phyloP scores from a whole-genome alignment of 139 green algal species.

The Diplosphaera chodatii region DNA sequence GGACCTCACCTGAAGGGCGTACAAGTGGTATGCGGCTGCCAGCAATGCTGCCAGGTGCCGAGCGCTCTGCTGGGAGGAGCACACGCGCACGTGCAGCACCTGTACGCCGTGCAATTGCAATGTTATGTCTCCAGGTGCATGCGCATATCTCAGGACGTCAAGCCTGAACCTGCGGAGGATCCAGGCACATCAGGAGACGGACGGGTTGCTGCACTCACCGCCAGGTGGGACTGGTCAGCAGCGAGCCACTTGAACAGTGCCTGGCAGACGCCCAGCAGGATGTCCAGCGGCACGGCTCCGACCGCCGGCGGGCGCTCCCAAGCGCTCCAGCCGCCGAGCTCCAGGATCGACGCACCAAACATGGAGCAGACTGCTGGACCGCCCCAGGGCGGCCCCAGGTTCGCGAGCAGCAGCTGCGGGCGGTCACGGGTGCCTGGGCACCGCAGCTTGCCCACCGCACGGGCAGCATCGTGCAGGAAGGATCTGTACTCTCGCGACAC shows the following conservation, averaged over 20 bases:
- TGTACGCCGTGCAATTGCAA: too few relatives aligned
- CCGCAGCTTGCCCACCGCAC: not conserved
- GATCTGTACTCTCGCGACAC: not conserved
- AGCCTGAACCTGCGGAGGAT: too few relatives aligned
- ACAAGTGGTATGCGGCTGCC: not conserved
- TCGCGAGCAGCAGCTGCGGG: slow-evolving; percentile 18
- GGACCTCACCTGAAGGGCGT: not conserved
- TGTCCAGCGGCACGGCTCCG: not conserved
- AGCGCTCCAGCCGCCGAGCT: slow-evolving; percentile 20
- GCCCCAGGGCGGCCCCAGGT: slow-evolving; percentile 22
- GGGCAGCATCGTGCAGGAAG: not conserved
- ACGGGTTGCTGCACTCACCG: too few relatives aligned
- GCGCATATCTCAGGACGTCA: too few relatives aligned
- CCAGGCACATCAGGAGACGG: too few relatives aligned
- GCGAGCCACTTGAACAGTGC: not conserved
- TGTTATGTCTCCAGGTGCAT: too few relatives aligned
- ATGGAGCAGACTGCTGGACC: not conserved
- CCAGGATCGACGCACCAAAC: slow-evolving; percentile 6
- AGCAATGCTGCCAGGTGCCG: not conserved
- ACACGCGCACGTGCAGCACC: not conserved
- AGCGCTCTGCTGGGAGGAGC: not conserved
- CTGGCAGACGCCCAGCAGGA: not conserved
- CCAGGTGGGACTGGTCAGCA: not conserved
- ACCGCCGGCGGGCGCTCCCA: not conserved
- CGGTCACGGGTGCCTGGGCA: not conserved